Percentiles rank a stretch among this genome's conserved stretches.
Conservation (phyloP, 192 early-diverging fungal genomes). For the Coemansia interrupta region DNA sequence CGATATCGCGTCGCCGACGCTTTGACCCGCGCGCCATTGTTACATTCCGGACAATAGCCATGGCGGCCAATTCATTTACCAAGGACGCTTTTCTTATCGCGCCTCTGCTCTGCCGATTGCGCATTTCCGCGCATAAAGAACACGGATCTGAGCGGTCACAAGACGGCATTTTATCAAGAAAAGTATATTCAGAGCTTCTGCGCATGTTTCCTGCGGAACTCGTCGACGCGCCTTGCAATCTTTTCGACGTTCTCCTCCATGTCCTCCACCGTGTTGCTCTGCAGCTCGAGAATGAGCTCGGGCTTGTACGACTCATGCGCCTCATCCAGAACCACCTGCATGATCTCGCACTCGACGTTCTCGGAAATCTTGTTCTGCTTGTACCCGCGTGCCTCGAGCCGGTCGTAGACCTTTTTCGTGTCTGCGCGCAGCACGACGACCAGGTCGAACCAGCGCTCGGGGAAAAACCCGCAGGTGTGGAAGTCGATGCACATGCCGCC, state of each 20-base stretch:
- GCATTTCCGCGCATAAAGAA: too few relatives aligned
- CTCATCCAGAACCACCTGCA: constrained; percentile 91
- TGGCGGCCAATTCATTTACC: too few relatives aligned
- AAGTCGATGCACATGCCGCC: constrained; percentile 92
- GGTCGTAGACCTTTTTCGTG: constrained; percentile 73
- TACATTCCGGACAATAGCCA: too few relatives aligned
- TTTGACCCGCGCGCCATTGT: too few relatives aligned
- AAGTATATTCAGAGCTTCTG: background rate
- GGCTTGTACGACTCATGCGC: constrained; percentile 77
- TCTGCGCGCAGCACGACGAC: constrained; percentile 84
- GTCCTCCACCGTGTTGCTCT: constrained; percentile 75
- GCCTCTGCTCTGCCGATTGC: too few relatives aligned
- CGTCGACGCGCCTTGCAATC: constrained; percentile 66
- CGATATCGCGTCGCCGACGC: too few relatives aligned
- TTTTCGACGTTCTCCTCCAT: constrained; percentile 90
- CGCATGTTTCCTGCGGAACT: constrained; percentile 23
- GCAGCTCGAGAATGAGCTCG: constrained; percentile 78
- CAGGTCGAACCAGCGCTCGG: constrained; percentile 96
- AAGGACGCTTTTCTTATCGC: too few relatives aligned
- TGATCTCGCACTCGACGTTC: constrained; percentile 96
- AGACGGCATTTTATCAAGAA: background rate
- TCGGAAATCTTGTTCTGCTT: constrained; percentile 79
- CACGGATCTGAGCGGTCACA: background rate
- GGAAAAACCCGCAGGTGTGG: constrained; percentile 94
- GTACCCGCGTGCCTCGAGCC: constrained; percentile 79